phyloP scores from a whole-genome alignment of 1,139 yeast genomes.

The Candida tropicalis region DNA sequence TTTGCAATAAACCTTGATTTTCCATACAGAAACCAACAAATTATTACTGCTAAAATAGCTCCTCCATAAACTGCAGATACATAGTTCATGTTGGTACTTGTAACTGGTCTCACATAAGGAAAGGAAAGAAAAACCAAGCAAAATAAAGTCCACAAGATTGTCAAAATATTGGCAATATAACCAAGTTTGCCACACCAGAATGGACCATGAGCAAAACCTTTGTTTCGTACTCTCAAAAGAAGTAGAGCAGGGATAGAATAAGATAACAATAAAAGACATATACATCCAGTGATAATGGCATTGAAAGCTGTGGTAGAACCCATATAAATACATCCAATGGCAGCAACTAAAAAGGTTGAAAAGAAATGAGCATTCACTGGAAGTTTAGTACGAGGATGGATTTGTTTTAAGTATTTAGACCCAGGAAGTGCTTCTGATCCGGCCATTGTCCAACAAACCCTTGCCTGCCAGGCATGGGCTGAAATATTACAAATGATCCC shows the following conservation, averaged over 20 bases:
- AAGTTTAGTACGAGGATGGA: constrained; percentile 41
- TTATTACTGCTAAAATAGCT: background rate
- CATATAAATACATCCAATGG: constrained; percentile 42
- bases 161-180: constrained; percentile 21
- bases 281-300: constrained; percentile 47
- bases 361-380: constrained; percentile 46
- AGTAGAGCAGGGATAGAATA: constrained; percentile 43
- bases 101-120: constrained; percentile 46
- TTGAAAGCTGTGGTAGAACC: constrained; percentile 44
- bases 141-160: constrained; percentile 41
- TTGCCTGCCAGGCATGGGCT: constrained; percentile 74
- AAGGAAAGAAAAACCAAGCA: constrained; percentile 43
- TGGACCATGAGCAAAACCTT: constrained; percentile 60
- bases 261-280: constrained; percentile 40
- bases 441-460: constrained; percentile 60
- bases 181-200: constrained; percentile 61
- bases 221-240: constrained; percentile 56
- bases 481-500: constrained; percentile 47
- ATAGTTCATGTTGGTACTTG: constrained; percentile 46
- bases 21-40: constrained; percentile 2
- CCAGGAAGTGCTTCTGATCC: constrained; percentile 43
- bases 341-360: constrained; percentile 37
- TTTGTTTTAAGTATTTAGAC: constrained; percentile 37
- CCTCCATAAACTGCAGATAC: constrained; percentile 42
- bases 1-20: background rate